A percentile compares a stretch with the other conserved stretches of the same genome.
phyloP scores from a whole-genome alignment of 2,329 filamentous ascomycete species.

The Penicillium paneum region DNA sequence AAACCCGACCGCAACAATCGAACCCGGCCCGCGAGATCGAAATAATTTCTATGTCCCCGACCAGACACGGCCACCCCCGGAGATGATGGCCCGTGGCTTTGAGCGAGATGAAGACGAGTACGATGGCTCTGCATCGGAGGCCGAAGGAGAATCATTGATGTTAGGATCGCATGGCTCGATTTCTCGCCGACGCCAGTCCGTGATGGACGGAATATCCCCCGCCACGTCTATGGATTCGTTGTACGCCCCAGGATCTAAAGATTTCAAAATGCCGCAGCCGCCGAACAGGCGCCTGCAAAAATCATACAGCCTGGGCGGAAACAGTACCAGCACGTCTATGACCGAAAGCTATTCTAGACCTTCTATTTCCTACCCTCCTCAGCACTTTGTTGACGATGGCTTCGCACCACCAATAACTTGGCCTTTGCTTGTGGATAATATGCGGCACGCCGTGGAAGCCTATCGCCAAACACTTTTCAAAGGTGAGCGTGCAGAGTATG shows the following conservation, averaged over 20 bases:
- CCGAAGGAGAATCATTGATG: conserved; percentile 73
- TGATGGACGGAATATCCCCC: conserved; percentile 71
- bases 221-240: conserved; percentile 91
- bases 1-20: conserved; percentile 73
- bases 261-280: conserved; percentile 40
- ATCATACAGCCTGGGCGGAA: conserved; percentile 41
- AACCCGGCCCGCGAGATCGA: conserved; percentile 82
- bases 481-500: conserved; percentile 82
- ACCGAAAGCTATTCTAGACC: conserved; percentile 49
- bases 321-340: conserved; percentile 55
- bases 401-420: conserved; percentile 77
- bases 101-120: conserved; percentile 86
- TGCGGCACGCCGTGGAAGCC: conserved; percentile 83
- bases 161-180: conserved; percentile 65
- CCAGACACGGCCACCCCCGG: conserved; percentile 81
- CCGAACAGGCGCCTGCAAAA: conserved; percentile 22
- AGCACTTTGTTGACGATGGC: conserved; percentile 89
- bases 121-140: conserved; percentile 83
- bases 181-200: conserved; percentile 64
- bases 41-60: conserved; percentile 87
- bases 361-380: conserved; percentile 57
- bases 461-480: conserved; percentile 87
- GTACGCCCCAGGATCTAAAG: conserved; percentile 63
- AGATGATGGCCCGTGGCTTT: conserved; percentile 82
- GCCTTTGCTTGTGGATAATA: conserved; percentile 85